phyloP scores from a whole-genome alignment of 2,329 filamentous ascomycete species.

The Colletotrichum brevisporum region DNA sequence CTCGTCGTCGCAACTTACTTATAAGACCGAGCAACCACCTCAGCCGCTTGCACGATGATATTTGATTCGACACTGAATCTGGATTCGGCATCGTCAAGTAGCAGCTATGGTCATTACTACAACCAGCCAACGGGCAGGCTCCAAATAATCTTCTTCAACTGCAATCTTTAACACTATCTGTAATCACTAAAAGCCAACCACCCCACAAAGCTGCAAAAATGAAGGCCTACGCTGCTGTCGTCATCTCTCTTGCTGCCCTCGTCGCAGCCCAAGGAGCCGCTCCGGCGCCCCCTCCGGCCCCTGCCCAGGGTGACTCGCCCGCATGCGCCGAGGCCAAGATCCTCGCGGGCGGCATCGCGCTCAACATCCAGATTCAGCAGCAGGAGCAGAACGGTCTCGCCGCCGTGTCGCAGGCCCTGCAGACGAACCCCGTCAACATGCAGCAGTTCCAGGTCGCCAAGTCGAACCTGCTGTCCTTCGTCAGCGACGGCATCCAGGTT shows the following conservation, averaged over 20 bases:
- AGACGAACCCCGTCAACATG: slow-evolving; percentile 34
- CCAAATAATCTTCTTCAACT: slow-evolving; percentile 5
- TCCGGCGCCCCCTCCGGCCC: slow-evolving; percentile 18
- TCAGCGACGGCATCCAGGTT: slow-evolving; percentile 38
- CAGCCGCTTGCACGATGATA: rapidly evolving
- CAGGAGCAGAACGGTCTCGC: slow-evolving; percentile 32
- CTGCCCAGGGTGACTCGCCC: slow-evolving; percentile 26
- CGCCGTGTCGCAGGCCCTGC: slow-evolving; percentile 30
- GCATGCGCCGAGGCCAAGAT: slow-evolving; percentile 40
- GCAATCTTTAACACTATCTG: slow-evolving; percentile 19
- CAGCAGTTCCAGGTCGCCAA: slow-evolving; percentile 41
- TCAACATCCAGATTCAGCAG: slow-evolving; percentile 39
- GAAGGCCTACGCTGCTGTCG: slow-evolving; percentile 35
- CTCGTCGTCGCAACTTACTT: slow-evolving; percentile 26
- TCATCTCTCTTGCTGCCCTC: slow-evolving; percentile 32
- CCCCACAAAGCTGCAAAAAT: slow-evolving; percentile 3
- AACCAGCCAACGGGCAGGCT: slow-evolving; percentile 22
- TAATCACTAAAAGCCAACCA: slow-evolving; percentile 13
- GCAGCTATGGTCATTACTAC: slow-evolving; percentile 37
- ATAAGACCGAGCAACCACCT: slow-evolving; percentile 21
- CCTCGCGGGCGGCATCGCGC: slow-evolving; percentile 34
- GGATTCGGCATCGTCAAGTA: slow-evolving; percentile 35
- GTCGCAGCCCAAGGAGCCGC: slow-evolving; percentile 15
- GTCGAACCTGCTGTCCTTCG: slow-evolving; percentile 38
- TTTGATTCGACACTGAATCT: slow-evolving; percentile 21